These are phyloP conservation scores for Pythium monospermum DNA, from an alignment of 352 stramenopile genomes.

Conservation along the genomic window DNA sequence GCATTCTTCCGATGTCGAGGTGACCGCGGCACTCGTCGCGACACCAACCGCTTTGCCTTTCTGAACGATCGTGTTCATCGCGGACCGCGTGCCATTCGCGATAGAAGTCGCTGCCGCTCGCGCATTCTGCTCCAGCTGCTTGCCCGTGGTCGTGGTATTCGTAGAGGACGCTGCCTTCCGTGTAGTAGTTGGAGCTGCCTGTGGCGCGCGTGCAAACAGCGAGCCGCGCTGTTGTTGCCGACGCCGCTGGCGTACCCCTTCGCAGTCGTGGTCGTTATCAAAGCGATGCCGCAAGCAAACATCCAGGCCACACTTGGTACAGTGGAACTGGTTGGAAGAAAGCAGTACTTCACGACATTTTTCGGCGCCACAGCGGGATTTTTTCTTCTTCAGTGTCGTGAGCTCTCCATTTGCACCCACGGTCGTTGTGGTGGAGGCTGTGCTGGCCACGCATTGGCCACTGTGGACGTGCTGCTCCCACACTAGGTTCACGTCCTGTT, in stretches of 20 bases:
- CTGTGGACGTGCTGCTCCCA: constrained; percentile 67
- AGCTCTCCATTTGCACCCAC: constrained; percentile 13
- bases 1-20: constrained; percentile 45
- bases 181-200: not conserved
- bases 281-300: constrained; percentile 81
- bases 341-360: constrained; percentile 58
- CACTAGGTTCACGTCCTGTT: constrained; percentile 70
- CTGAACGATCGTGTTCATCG: constrained; percentile 18
- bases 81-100: constrained; percentile 16
- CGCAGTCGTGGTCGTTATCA: constrained; percentile 65
- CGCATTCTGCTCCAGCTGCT: constrained; percentile 20
- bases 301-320: constrained; percentile 54
- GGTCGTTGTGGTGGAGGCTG: constrained; percentile 1
- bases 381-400: constrained; percentile 55
- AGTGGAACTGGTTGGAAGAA: constrained; percentile 69
- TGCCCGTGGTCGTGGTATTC: constrained; percentile 1
- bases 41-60: constrained; percentile 17
- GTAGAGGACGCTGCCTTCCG: constrained; percentile 3
- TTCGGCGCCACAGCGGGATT: constrained; percentile 57
- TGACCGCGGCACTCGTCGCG: constrained; percentile 20
- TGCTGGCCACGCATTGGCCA: constrained; percentile 40
- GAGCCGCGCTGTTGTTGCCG: constrained; percentile 28
- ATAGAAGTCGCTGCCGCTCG: constrained; percentile 13
- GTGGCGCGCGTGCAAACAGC: constrained; percentile 1
- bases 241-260: constrained; percentile 21